Conservation (phyloP, 495 filamentous ascomycete genomes). For the Venustampulla echinocandica region DNA sequence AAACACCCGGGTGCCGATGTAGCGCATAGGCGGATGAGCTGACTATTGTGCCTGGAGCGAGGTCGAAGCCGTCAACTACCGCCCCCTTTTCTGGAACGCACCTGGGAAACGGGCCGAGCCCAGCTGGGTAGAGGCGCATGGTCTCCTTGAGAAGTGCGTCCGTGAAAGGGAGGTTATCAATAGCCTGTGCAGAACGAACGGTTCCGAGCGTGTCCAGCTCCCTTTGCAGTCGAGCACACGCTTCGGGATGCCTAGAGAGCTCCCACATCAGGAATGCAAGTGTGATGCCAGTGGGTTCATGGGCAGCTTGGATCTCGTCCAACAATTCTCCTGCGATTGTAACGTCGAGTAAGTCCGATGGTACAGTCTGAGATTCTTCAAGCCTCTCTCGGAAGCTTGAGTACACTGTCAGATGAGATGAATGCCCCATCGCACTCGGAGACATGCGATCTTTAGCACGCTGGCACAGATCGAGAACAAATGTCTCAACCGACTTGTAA, state of each 20-base stretch:
- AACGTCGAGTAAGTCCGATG: conserved; percentile 2
- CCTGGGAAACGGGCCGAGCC: conserved; percentile 65
- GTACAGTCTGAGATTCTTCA: not conserved
- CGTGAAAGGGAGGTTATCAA: conserved; percentile 40
- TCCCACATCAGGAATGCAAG: conserved; percentile 64
- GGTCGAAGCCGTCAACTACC: conserved; percentile 43
- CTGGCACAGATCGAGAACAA: not conserved
- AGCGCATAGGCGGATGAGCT: conserved; percentile 38
- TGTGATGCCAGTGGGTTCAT: conserved; percentile 67
- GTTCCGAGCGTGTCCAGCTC: conserved; percentile 48
- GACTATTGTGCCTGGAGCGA: conserved; percentile 56
- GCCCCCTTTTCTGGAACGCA: conserved; percentile 47
- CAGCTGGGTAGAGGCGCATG: conserved; percentile 61
- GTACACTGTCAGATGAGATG: conserved; percentile 21
- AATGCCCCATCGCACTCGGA: conserved; percentile 7
- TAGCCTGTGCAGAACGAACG: not conserved
- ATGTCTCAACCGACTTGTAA: not conserved
- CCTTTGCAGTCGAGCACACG: conserved; percentile 49
- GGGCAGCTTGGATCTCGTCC: conserved; percentile 66
- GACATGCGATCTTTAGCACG: not conserved
- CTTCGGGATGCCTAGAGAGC: conserved; percentile 42
- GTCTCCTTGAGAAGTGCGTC: conserved; percentile 69
- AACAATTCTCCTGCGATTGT: conserved; percentile 55
- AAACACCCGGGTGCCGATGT: conserved; percentile 54
- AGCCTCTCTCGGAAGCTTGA: not conserved